A percentile compares a stretch with the other conserved stretches of the same genome.
These are phyloP conservation scores for Terfezia claveryi DNA, from an alignment of 495 filamentous ascomycete species.

Conservation along the genomic window DNA sequence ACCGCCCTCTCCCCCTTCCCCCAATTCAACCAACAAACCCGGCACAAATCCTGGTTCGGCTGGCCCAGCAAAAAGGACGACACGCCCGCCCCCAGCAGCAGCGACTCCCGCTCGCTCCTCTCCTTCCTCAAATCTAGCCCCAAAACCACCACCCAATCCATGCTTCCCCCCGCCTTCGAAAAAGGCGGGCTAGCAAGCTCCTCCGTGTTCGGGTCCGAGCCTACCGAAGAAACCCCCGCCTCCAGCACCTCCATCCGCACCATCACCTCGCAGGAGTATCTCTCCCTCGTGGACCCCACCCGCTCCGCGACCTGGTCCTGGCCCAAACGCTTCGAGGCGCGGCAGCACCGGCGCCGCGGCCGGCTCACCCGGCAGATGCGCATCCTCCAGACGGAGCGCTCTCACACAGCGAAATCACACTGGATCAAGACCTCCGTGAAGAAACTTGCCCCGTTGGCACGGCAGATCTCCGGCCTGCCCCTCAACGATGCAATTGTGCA, in stretches of 20 bases:
- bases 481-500: constrained; percentile 81
- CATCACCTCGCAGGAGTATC: background rate
- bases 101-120: background rate
- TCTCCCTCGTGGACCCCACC: constrained; percentile 10
- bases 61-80: constrained; percentile 3
- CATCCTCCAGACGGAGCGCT: constrained; percentile 52
- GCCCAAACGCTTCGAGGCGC: constrained; percentile 16
- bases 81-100: background rate
- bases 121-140: constrained; percentile 6
- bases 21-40: constrained; percentile 2
- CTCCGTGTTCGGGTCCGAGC: constrained; percentile 41
- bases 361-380: constrained; percentile 37
- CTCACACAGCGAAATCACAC: constrained; percentile 37
- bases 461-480: constrained; percentile 76
- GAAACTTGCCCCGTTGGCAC: constrained; percentile 64
- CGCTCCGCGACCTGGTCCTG: constrained; percentile 13
- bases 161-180: background rate
- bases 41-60: constrained; percentile 7
- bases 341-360: constrained; percentile 43
- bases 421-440: constrained; percentile 61
- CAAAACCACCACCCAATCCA: background rate
- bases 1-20: background rate
- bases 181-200: constrained; percentile 18
- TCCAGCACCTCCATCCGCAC: constrained; percentile 14
- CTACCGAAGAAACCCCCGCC: constrained; percentile 20